Conservation (phyloP, 345 rosid genomes). For the Arabis hirsuta region DNA sequence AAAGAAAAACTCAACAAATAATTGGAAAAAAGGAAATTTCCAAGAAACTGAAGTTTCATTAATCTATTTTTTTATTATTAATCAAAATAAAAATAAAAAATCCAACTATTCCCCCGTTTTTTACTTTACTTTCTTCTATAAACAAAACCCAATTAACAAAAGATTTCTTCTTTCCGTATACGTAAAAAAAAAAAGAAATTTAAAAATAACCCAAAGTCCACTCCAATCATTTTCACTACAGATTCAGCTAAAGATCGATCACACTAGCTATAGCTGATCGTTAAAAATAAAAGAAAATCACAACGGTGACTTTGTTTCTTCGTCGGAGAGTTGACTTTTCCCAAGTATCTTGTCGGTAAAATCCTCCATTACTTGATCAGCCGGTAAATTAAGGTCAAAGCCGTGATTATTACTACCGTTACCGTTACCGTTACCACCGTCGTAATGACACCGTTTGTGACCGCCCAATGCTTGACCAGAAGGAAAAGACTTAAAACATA, state of each 20-base stretch:
- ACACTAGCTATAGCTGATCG: conserved; percentile 32
- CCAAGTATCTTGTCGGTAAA: conserved; percentile 22
- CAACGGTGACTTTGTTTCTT: conserved; percentile 29
- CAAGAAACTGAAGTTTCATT: conserved; percentile 19
- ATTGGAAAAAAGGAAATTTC: conserved; percentile 19
- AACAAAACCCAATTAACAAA: conserved; percentile 30
- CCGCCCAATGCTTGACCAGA: conserved; percentile 94
- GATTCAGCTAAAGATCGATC: conserved; percentile 32
- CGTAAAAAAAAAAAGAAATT: conserved; percentile 12
- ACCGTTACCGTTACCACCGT: conserved; percentile 48
- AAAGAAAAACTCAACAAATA: neutral
- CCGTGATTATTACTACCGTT: conserved; percentile 37
- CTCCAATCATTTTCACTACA: conserved; percentile 46
- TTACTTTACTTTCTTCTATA: neutral
- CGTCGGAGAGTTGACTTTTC: conserved; percentile 42
- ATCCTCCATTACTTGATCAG: conserved; percentile 34
- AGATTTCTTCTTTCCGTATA: conserved; percentile 5
- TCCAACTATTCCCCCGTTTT: neutral
- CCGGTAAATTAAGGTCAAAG: conserved; percentile 71
- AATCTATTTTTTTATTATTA: neutral
- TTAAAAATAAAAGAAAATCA: conserved; percentile 12
- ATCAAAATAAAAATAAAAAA: neutral
- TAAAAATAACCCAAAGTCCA: conserved; percentile 40
- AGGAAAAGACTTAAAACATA: conserved; percentile 74
- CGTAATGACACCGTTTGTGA: conserved; percentile 91